phyloP scores from a whole-genome alignment of 345 rosid species.

The Eucalyptus decipiens region DNA sequence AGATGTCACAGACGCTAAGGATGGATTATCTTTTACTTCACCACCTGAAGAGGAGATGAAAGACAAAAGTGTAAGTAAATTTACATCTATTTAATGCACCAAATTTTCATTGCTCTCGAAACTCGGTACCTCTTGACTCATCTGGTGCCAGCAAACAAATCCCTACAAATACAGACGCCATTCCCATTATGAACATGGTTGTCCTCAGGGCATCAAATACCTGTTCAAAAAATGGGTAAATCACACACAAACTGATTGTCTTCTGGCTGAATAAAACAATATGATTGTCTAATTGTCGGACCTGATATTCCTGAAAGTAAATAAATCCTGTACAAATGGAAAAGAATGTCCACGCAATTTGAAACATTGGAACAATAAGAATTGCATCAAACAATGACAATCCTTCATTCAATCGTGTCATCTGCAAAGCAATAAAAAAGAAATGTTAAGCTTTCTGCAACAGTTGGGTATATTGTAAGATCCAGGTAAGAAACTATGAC shows the following conservation, averaged over 20 bases:
- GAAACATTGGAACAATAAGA: constrained; percentile 98
- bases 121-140: constrained; percentile 53
- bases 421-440: constrained; percentile 22
- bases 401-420: constrained; percentile 96
- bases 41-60: constrained; percentile 27
- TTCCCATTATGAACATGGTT: constrained; percentile 92
- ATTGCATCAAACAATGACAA: constrained; percentile 87
- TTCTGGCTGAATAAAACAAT: neutral
- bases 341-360: constrained; percentile 99
- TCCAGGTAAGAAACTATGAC: neutral
- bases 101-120: neutral
- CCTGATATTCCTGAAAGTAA: constrained; percentile 99
- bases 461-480: neutral
- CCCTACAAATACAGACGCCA: constrained; percentile 79
- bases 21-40: constrained; percentile 58
- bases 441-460: neutral
- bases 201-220: constrained; percentile 82
- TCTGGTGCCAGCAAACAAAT: constrained; percentile 94
- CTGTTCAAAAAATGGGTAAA: constrained; percentile 16
- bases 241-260: neutral
- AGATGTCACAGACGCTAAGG: constrained; percentile 37
- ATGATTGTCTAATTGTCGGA: neutral
- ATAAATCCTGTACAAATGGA: constrained; percentile 98
- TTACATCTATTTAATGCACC: neutral
- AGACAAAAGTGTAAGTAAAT: neutral